Percentiles rank a stretch among this genome's conserved stretches.
Evolutionary conservation across 495 filamentous ascomycete genomes (phyloP).

Genomic region (Lasiosphaeris hirsuta): DNA sequence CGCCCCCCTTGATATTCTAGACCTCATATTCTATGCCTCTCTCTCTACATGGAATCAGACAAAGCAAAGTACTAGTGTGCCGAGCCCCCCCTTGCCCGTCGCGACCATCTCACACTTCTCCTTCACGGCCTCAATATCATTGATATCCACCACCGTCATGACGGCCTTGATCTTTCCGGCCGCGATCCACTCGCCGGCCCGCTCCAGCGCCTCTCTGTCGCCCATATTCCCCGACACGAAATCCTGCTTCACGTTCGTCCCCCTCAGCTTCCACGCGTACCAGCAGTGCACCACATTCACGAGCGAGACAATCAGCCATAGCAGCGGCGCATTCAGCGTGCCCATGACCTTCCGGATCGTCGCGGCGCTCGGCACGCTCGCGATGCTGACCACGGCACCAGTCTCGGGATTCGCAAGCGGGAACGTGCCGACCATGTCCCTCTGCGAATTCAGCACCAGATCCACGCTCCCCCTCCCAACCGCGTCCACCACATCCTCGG

Average conservation of each 20-base stretch:
- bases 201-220: constrained; percentile 40
- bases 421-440: constrained; percentile 31
- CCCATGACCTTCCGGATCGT: constrained; percentile 36
- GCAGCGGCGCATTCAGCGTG: constrained; percentile 28
- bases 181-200: constrained; percentile 41
- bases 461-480: constrained; percentile 48
- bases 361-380: constrained; percentile 33
- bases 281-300: constrained; percentile 37
- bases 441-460: constrained; percentile 52
- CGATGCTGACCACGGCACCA: constrained; percentile 41
- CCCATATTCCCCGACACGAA: constrained; percentile 37
- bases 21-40: too few relatives aligned
- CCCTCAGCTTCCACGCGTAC: constrained; percentile 34
- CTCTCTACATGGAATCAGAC: too few relatives aligned
- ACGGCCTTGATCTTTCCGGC: constrained; percentile 45
- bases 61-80: constrained; percentile 53
- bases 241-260: constrained; percentile 38
- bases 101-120: constrained; percentile 45
- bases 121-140: constrained; percentile 46
- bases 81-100: constrained; percentile 51
- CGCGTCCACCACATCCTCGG: constrained; percentile 33
- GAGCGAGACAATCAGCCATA: constrained; percentile 23
- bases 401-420: constrained; percentile 36
- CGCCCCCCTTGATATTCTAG: too few relatives aligned
- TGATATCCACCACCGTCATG: constrained; percentile 37